Evolutionary conservation across 2,329 filamentous ascomycete species (phyloP).

Genomic region (Pseudogymnoascus sp.): DNA sequence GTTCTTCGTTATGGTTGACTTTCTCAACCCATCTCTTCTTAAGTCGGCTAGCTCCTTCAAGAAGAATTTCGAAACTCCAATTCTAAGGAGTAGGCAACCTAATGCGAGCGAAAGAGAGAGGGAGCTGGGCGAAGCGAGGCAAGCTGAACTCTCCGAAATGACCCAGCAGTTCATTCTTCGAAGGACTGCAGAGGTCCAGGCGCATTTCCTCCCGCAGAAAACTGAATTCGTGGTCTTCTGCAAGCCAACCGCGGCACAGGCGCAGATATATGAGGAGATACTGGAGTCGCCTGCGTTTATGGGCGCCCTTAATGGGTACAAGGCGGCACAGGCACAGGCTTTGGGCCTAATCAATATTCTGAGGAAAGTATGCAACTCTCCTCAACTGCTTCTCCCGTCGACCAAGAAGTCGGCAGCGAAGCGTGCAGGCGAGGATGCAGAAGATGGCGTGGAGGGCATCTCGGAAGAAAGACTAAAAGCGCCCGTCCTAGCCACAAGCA

Average conservation of each 20-base stretch:
- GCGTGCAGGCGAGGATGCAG: slow-evolving; percentile 28
- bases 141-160: slow-evolving; percentile 80
- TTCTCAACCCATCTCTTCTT: slow-evolving; percentile 85
- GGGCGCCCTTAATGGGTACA: slow-evolving; percentile 49
- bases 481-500: slow-evolving; percentile 48
- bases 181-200: slow-evolving; percentile 84
- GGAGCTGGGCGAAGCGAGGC: slow-evolving; percentile 61
- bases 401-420: slow-evolving; percentile 29
- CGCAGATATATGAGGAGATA: slow-evolving; percentile 70
- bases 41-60: slow-evolving; percentile 90
- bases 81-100: slow-evolving; percentile 52
- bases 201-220: slow-evolving; percentile 82
- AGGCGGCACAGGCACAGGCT: slow-evolving; percentile 41
- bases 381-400: slow-evolving; percentile 48
- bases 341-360: slow-evolving; percentile 63
- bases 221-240: slow-evolving; percentile 93
- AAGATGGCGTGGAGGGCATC: slow-evolving; percentile 41
- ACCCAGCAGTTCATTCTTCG: slow-evolving; percentile 85
- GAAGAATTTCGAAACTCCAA: slow-evolving; percentile 90
- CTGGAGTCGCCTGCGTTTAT: slow-evolving; percentile 55
- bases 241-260: slow-evolving; percentile 80
- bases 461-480: slow-evolving; percentile 44
- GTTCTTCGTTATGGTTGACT: slow-evolving; percentile 88
- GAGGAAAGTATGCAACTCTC: slow-evolving; percentile 68
- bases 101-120: slow-evolving; percentile 56